phyloP scores from a whole-genome alignment of 2,329 filamentous ascomycete species.

The Colletotrichum echinochloae region DNA sequence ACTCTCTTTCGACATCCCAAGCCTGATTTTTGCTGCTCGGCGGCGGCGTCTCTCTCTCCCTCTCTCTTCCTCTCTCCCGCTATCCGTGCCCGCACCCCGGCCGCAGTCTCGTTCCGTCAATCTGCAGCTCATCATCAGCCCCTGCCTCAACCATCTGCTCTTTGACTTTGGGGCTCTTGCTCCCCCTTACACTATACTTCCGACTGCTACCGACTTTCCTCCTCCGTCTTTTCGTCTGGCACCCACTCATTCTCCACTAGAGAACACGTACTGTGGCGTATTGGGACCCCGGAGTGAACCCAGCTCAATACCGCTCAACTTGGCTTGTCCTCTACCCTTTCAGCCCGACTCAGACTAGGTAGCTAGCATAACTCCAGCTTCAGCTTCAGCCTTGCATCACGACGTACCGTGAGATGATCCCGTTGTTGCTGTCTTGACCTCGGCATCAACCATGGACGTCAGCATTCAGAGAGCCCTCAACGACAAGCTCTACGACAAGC shows the following conservation, averaged over 20 bases:
- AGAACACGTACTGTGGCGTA: background rate
- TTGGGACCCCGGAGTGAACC: slow-evolving; percentile 14
- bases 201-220: background rate
- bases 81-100: background rate
- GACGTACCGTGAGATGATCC: slow-evolving; percentile 17
- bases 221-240: background rate
- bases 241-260: background rate
- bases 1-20: slow-evolving; percentile 13
- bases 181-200: background rate
- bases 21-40: slow-evolving; percentile 1
- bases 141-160: background rate
- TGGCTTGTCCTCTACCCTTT: slow-evolving; percentile 6
- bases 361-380: background rate
- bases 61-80: background rate
- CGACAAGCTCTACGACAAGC: slow-evolving; percentile 98
- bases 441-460: slow-evolving; percentile 75
- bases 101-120: slow-evolving; percentile 10
- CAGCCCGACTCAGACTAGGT: slow-evolving; percentile 9
- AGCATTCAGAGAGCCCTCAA: slow-evolving; percentile 91
- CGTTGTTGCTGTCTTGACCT: slow-evolving; percentile 13
- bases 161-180: background rate
- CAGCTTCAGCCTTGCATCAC: slow-evolving; percentile 1
- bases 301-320: slow-evolving; percentile 12
- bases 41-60: background rate
- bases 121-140: background rate